Base-by-base conservation (phyloP, 306 rosid genomes). In the Nissolia schottii region DNA sequence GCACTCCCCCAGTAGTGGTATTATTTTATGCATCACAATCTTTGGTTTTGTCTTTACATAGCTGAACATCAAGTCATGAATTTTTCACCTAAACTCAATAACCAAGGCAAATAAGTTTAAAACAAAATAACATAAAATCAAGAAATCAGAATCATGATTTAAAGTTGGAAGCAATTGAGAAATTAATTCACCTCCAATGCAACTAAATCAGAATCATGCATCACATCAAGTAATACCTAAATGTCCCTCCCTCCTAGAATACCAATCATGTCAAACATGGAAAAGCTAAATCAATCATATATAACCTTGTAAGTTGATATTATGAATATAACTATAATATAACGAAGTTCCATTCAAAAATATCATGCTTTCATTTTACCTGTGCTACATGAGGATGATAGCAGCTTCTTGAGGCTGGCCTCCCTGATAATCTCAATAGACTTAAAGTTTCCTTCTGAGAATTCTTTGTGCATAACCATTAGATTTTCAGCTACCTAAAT, bases 401-500 rank as follows among this genome's bases (percentile, higher is more conserved):
- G 81, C 60, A 53, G 57, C 77, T 71, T 82, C 13, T 71, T 77
- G 24, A 11, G 62, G 61, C 13, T 72, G 34, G 87, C 62, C 77
- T 81, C 84, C 82, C 85, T 84, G 23, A 85, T 80, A 24, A 12
- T 64, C 49, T 82, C 91, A 9, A 93, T 57, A 22, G 86, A 80
- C 27, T 55, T 76, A 64, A 75, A 85, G 64, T 89, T 81, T 55
- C 87, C 79, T 3, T 81, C 81, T 54, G 87, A 50, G 80, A 88
- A 90, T 38, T 87, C 96, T 62, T 87, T 88, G 22, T 88, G 81
- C 96, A 88, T 71, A 40, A 68, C 27, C 82, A 87, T 78, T 28
- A 89, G 62, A 20, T 78, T 80, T 51, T 81, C 86, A 40, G 96
- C 92, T 64, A 92, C 85, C 92, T 90, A 62, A 4, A 41, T 14